Evolutionary conservation across 2,329 filamentous ascomycete species (phyloP).

Genomic region (Cladosporium sp.): DNA sequence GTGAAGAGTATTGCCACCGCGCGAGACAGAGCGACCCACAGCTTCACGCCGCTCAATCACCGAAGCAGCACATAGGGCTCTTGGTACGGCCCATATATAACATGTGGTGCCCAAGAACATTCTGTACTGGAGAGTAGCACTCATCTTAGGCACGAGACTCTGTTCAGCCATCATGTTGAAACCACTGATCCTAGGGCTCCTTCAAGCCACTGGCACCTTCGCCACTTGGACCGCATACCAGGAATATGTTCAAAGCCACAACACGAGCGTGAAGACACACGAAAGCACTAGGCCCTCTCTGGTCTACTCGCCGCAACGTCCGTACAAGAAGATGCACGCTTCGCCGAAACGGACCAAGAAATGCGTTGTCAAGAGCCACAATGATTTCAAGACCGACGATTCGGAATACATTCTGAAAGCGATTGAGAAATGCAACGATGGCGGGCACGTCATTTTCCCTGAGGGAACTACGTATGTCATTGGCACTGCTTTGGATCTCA

Average conservation of each 20-base stretch:
- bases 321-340: conserved; percentile 36
- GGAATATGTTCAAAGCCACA: conserved; percentile 29
- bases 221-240: conserved; percentile 34
- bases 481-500: conserved; percentile 64
- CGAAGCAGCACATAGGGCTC: background rate
- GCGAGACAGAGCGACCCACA: background rate
- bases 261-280: conserved; percentile 25
- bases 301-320: conserved; percentile 38
- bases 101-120: background rate
- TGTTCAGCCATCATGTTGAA: conserved; percentile 19
- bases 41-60: background rate
- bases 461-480: conserved; percentile 59
- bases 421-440: conserved; percentile 61
- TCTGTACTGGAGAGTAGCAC: background rate
- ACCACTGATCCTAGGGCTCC: conserved; percentile 19
- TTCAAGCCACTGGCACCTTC: conserved; percentile 24
- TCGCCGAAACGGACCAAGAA: conserved; percentile 40
- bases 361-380: conserved; percentile 41
- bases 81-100: conserved; percentile 8
- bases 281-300: conserved; percentile 35
- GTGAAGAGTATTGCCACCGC: background rate
- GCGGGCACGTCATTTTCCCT: conserved; percentile 62
- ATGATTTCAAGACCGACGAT: conserved; percentile 49
- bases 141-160: background rate
- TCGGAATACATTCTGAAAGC: conserved; percentile 55